Percentiles rank a stretch among this genome's conserved stretches.
Conservation (phyloP, 331 rosid genomes). For the Malus hybrid region DNA sequence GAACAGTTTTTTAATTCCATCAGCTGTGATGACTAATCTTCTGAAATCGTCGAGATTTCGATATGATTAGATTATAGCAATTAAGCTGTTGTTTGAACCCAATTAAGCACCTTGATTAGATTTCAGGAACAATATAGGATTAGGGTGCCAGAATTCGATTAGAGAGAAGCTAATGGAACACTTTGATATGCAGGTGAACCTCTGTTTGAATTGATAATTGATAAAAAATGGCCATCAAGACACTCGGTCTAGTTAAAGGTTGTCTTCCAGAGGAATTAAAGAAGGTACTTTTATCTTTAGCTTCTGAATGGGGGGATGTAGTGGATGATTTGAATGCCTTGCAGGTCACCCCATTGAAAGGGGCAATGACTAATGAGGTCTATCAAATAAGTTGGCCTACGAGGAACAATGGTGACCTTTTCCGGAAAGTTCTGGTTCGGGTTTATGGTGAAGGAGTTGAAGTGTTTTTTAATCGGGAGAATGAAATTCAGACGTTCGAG, state of each 20-base stretch:
- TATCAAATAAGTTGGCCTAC: slow-evolving; percentile 64
- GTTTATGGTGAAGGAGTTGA: slow-evolving; percentile 86
- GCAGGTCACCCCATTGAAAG: slow-evolving; percentile 60
- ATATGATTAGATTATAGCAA: background rate
- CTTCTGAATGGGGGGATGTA: slow-evolving; percentile 63
- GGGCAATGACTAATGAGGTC: slow-evolving; percentile 92
- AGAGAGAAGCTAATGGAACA: background rate
- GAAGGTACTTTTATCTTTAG: slow-evolving; percentile 50
- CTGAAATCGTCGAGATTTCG: no score
- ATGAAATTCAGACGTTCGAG: slow-evolving; percentile 71
- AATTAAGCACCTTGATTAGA: background rate
- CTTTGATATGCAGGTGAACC: slow-evolving; percentile 13
- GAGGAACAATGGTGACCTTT: slow-evolving; percentile 10
- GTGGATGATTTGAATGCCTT: slow-evolving; percentile 46
- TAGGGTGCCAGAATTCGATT: background rate
- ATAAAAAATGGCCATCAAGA: slow-evolving; percentile 45
- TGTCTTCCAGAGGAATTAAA: slow-evolving; percentile 49
- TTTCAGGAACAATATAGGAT: background rate
- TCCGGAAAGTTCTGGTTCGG: slow-evolving; percentile 61
- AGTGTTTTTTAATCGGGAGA: slow-evolving; percentile 69
- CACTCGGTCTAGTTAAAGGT: slow-evolving; percentile 41
- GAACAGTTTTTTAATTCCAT: background rate
- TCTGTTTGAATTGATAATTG: background rate
- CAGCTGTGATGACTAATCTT: background rate
- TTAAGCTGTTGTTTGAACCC: no score